phyloP scores from a whole-genome alignment of 2,329 filamentous ascomycete genomes.

The Colletotrichum sp. region DNA sequence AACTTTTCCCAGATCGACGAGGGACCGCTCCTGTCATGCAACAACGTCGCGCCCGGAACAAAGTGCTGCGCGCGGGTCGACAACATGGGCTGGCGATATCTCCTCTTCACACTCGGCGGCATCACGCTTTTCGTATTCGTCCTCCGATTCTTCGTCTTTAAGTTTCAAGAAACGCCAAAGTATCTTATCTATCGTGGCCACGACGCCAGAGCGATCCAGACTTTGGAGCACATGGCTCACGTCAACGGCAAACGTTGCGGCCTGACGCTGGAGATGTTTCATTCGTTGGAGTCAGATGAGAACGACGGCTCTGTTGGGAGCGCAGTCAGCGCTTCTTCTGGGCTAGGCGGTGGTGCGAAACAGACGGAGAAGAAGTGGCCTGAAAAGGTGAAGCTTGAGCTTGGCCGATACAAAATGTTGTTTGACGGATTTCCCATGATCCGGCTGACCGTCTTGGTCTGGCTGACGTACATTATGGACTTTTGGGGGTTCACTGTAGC shows the following conservation, averaged over 20 bases:
- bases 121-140: slow-evolving; percentile 60
- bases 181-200: slow-evolving; percentile 60
- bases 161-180: slow-evolving; percentile 62
- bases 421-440: slow-evolving; percentile 38
- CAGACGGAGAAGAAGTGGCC: slow-evolving; percentile 19
- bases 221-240: slow-evolving; percentile 60
- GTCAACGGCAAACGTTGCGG: slow-evolving; percentile 43
- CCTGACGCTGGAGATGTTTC: background rate
- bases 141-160: slow-evolving; percentile 60
- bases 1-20: slow-evolving; percentile 48
- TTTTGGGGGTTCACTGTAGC: slow-evolving; percentile 44
- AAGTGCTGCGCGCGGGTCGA: slow-evolving; percentile 36
- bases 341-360: slow-evolving; percentile 14
- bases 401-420: slow-evolving; percentile 34
- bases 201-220: slow-evolving; percentile 55
- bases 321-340: slow-evolving; percentile 20
- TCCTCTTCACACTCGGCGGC: slow-evolving; percentile 58
- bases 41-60: slow-evolving; percentile 27
- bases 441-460: slow-evolving; percentile 36
- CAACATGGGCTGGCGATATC: slow-evolving; percentile 67
- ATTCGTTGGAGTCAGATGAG: slow-evolving; percentile 24
- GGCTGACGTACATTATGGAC: slow-evolving; percentile 43
- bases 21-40: slow-evolving; percentile 49
- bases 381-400: background rate
- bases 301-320: slow-evolving; percentile 18